Base-by-base conservation (phyloP, 1,139 yeast genomes). In the Geotrichum phurueaensis region DNA sequence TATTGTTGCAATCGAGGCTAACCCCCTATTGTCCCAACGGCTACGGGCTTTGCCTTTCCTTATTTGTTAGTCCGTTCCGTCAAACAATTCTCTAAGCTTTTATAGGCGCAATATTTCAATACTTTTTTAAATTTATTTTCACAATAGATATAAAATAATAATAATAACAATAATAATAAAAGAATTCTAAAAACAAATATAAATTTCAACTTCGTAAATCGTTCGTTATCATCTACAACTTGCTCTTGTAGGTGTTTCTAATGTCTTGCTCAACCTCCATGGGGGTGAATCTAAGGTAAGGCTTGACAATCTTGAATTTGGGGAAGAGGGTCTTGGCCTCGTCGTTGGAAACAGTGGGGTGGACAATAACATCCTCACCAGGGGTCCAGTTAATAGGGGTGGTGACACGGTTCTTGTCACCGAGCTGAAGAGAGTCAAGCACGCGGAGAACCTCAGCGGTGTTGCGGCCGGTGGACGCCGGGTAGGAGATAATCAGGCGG, bases 381-480 rank as follows among this genome's bases (percentile, higher is more conserved):
- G 87, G 88, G 67, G 83, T 81, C 96, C 96, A 89, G 79, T 89
- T 87, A 71, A 89, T 84, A 64, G 96, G 96, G 59, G 95, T 88
- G 65, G 91, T 86, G 67, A 88, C 77, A 69, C 87, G 82, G 77
- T 85, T 73, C 73, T 80, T 80, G 75, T 88, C 95, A 69, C 88
- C 86, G 61, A 83, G 79, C 78, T 88, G 95, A 69, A 89, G 81
- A 57, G 94, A 86, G 75, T 89, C 96, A 65, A 88, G 79, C 57
- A 86, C 90, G 75, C 96, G 82, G 71, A 88, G 81, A 48, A 88
- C 88, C 76, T 88, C 96, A 64, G 95, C 94, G 55, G 95, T 85
- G 82, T 88, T 88, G 78, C 96, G 83, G 69, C 96, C 96, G 55
- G 90, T 85, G 45, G 92, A 85, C 61, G 95, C 91, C 57, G 96